Conservation (phyloP, 163 green algal genomes). For the Chloroidium sp. region DNA sequence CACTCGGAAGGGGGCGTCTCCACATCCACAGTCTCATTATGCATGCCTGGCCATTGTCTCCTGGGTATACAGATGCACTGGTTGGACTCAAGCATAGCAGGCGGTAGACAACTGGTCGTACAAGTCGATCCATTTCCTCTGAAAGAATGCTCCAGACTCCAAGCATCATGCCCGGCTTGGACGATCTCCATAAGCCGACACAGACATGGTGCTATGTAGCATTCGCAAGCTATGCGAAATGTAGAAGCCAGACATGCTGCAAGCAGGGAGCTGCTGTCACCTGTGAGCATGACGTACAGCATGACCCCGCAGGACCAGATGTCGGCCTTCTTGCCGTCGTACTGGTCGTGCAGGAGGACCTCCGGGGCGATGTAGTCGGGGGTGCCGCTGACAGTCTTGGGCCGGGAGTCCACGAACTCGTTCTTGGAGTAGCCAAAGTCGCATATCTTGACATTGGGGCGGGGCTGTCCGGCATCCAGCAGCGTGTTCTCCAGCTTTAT, state of each 20-base stretch:
- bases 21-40: too few relatives aligned
- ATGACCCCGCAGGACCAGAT: constrained; percentile 88
- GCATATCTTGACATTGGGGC: constrained; percentile 72
- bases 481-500: constrained; percentile 54
- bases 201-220: not conserved
- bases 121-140: too few relatives aligned
- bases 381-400: constrained; percentile 31
- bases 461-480: constrained; percentile 29
- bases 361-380: constrained; percentile 43
- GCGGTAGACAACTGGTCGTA: too few relatives aligned
- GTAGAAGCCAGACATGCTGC: not conserved
- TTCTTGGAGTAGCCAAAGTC: constrained; percentile 87
- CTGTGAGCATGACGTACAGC: constrained; percentile 81
- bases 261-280: not conserved
- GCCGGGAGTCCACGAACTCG: constrained; percentile 30
- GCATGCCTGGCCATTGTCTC: too few relatives aligned
- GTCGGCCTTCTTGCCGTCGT: constrained; percentile 56
- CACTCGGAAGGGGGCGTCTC: too few relatives aligned
- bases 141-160: too few relatives aligned
- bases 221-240: too few relatives aligned
- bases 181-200: not conserved
- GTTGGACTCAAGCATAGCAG: too few relatives aligned
- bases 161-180: not conserved
- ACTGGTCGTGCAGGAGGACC: constrained; percentile 19
- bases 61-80: too few relatives aligned